Percentiles rank a stretch among this genome's conserved stretches.
phyloP scores from a whole-genome alignment of 805 yeast genomes.

The Priceomyces haplophilus region DNA sequence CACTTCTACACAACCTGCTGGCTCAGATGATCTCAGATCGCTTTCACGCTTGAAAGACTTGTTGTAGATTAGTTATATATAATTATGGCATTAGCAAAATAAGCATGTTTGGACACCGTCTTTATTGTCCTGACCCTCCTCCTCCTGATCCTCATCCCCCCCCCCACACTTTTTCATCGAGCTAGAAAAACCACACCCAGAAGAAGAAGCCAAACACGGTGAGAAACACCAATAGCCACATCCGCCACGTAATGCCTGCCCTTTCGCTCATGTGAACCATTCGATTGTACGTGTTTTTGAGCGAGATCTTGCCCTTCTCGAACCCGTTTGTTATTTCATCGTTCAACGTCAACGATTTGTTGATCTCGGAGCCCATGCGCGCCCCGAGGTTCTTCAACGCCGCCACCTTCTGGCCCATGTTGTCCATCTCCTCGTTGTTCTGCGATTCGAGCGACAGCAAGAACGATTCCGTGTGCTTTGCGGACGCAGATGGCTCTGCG shows the following conservation, averaged over 20 bases:
- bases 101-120: too few species aligned
- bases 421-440: conserved; percentile 39
- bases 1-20: not conserved
- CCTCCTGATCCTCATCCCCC: too few species aligned
- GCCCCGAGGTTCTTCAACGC: conserved; percentile 41
- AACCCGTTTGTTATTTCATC: conserved; percentile 40
- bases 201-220: conserved; percentile 37
- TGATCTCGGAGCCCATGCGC: conserved; percentile 43
- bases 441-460: conserved; percentile 44
- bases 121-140: too few species aligned
- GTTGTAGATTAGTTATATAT: not conserved
- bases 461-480: conserved; percentile 41
- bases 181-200: conserved; percentile 40
- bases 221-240: conserved; percentile 42
- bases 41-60: not conserved
- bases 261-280: conserved; percentile 46
- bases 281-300: conserved; percentile 40
- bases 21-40: not conserved
- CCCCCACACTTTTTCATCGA: too few species aligned
- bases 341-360: conserved; percentile 37
- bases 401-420: conserved; percentile 40
- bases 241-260: conserved; percentile 44
- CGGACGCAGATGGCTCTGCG: conserved; percentile 19
- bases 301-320: conserved; percentile 38
- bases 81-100: not conserved